Evolutionary conservation across 345 rosid species (phyloP).

Genomic region (Eucalyptus decipiens): DNA sequence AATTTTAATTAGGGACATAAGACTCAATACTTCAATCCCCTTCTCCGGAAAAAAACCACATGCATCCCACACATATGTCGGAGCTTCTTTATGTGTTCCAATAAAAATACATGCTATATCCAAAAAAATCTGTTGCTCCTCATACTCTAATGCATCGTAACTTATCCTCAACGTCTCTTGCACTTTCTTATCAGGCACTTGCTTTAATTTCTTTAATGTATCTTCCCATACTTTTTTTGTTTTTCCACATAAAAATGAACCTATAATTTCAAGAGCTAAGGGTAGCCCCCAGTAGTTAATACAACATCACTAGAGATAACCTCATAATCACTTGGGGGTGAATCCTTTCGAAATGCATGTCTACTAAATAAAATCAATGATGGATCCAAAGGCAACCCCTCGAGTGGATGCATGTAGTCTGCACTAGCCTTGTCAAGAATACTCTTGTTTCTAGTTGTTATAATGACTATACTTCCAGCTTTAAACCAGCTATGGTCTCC

Average conservation of each 20-base stretch:
- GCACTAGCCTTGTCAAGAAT: not conserved
- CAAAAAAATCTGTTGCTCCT: not conserved
- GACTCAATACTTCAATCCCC: not conserved
- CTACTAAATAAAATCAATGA: not conserved
- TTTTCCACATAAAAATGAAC: not conserved
- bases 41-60: fast-evolving
- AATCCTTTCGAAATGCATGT: not conserved
- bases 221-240: not conserved
- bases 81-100: not conserved
- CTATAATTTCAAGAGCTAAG: not conserved
- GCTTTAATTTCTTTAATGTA: not conserved
- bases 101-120: not conserved
- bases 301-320: fast-evolving
- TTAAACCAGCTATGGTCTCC: not conserved
- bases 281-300: not conserved
- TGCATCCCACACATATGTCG: not conserved
- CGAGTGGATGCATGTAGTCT: fast-evolving
- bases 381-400: fast-evolving
- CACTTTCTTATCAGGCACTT: not conserved
- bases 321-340: fast-evolving
- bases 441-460: not conserved
- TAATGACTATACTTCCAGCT: not conserved
- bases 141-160: fast-evolving
- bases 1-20: not conserved
- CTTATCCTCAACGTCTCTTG: not conserved